Conservation (phyloP, 2,329 filamentous ascomycete species). For the Aureobasidium leucospermi region DNA sequence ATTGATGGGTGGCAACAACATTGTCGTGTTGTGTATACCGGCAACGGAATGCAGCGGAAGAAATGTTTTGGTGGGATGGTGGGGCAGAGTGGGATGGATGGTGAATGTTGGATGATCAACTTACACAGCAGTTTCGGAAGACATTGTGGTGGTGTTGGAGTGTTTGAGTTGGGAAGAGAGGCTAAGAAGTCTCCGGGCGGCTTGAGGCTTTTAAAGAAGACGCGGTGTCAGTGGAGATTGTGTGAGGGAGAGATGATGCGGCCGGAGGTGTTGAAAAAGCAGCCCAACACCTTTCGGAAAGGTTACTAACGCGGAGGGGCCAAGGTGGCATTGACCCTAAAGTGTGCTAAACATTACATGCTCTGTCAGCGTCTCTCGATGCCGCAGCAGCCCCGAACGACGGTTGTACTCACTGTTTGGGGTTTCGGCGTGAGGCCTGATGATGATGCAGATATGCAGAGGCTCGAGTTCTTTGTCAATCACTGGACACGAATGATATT, state of each 20-base stretch:
- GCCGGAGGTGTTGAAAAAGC: conserved; percentile 14
- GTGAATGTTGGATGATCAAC: conserved; percentile 10
- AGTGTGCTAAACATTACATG: conserved; percentile 12
- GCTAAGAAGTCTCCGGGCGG: conserved; percentile 17
- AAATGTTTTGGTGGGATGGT: conserved; percentile 17
- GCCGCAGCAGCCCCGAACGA: conserved; percentile 11
- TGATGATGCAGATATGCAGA: not conserved
- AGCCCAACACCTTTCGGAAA: conserved; percentile 14
- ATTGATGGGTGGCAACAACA: not conserved
- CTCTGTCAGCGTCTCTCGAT: conserved; percentile 15
- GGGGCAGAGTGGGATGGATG: conserved; percentile 7
- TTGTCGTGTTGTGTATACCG: not conserved
- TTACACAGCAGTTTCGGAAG: conserved; percentile 25
- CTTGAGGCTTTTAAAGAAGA: conserved; percentile 15
- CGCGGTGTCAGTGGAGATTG: conserved; percentile 12
- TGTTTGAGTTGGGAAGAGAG: conserved; percentile 18
- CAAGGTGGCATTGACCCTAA: conserved; percentile 16
- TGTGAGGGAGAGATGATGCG: conserved; percentile 9
- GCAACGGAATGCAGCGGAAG: not conserved
- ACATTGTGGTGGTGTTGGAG: conserved; percentile 21
- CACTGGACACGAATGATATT: not conserved
- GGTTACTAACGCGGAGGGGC: conserved; percentile 13
- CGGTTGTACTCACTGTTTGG: conserved; percentile 13
- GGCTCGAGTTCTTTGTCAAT: not conserved
- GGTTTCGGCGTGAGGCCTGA: not conserved